phyloP scores from a whole-genome alignment of 2,329 filamentous ascomycete species.

The Cryphonectria naterciae region DNA sequence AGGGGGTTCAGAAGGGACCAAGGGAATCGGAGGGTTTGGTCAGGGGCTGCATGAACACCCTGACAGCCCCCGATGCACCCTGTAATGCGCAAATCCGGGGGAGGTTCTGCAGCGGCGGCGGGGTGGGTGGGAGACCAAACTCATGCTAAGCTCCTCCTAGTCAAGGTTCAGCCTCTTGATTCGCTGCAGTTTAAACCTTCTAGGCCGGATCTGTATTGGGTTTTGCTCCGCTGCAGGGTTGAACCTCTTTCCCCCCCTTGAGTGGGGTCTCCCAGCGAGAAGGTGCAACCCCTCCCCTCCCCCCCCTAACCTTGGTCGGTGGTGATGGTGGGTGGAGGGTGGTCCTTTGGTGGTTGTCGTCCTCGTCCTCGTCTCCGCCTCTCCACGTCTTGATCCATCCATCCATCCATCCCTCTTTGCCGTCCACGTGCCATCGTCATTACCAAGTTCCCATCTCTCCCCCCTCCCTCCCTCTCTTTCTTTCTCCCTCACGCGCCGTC shows the following conservation, averaged over 20 bases:
- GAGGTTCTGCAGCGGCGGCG: not conserved
- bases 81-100: not conserved
- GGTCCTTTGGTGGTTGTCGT: not conserved
- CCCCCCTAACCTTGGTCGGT: no score
- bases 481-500: not conserved
- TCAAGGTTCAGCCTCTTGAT: not conserved
- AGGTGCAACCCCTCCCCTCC: not conserved
- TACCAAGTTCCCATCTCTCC: not conserved
- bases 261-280: not conserved
- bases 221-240: not conserved
- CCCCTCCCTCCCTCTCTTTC: not conserved
- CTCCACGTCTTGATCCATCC: not conserved
- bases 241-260: not conserved
- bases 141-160: not conserved
- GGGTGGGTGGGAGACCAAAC: not conserved
- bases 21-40: not conserved
- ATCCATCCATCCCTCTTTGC: not conserved
- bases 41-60: not conserved
- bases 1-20: not conserved
- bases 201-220: not conserved
- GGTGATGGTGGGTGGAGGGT: not conserved
- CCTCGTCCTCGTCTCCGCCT: not conserved
- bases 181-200: not conserved
- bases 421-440: not conserved
- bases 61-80: no score